A percentile compares a stretch with the other conserved stretches of the same genome.
Conservation (phyloP, 257 asterid genomes). For the Capsicum pubescens region DNA sequence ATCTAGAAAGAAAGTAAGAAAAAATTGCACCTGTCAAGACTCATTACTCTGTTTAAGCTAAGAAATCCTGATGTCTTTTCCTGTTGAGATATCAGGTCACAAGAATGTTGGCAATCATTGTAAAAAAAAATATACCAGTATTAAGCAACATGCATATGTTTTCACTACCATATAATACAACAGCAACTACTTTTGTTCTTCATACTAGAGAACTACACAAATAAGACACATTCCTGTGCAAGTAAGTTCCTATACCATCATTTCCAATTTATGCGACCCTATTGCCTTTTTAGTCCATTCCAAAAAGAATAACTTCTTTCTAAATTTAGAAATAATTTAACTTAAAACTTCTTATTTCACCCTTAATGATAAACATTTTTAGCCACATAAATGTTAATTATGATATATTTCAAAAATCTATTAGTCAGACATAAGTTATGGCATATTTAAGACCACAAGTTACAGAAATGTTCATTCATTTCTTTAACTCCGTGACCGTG, state of each 20-base stretch:
- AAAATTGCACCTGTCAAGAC: slow-evolving; percentile 69
- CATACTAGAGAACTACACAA: not conserved
- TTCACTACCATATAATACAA: not conserved
- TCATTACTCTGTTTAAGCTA: slow-evolving; percentile 93
- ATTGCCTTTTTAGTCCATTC: not conserved
- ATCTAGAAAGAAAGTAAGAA: not conserved
- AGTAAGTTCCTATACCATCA: too few species aligned
- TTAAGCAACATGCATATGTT: not conserved
- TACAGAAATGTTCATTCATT: not conserved
- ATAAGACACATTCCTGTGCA: not conserved
- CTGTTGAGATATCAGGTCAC: slow-evolving; percentile 43
- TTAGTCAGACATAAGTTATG: not conserved
- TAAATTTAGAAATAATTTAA: not conserved
- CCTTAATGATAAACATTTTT: not conserved
- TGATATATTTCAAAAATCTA: not conserved
- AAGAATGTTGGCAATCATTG: not conserved
- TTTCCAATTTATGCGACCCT: not conserved
- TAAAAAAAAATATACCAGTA: not conserved
- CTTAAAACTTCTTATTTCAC: not conserved
- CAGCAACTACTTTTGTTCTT: not conserved
- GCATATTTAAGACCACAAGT: not conserved
- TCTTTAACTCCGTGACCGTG: not conserved
- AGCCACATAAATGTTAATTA: not conserved
- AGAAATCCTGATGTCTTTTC: slow-evolving; percentile 86
- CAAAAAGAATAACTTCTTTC: not conserved